Conservation (phyloP, 2,329 filamentous ascomycete genomes). For the Sordariomycetes sp. region DNA sequence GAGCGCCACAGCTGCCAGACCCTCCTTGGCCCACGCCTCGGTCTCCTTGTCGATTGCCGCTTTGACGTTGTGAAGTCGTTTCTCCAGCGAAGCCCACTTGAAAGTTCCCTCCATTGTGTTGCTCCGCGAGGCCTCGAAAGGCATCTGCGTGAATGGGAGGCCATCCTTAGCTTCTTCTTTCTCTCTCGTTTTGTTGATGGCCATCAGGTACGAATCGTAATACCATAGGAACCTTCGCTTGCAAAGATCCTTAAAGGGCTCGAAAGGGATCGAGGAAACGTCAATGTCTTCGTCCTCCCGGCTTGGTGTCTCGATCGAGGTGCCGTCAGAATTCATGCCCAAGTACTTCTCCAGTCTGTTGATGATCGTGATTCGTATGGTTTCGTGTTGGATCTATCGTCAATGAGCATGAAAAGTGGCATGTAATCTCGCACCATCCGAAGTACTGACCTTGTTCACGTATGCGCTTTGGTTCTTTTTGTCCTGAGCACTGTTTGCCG, state of each 20-base stretch:
- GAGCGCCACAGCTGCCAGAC: slow-evolving; percentile 49
- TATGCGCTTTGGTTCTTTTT: slow-evolving; percentile 69
- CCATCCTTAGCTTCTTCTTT: slow-evolving; percentile 58
- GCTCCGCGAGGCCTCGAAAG: slow-evolving; percentile 61
- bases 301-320: slow-evolving; percentile 26
- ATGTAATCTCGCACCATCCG: too few relatives aligned
- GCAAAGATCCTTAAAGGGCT: slow-evolving; percentile 83
- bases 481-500: slow-evolving; percentile 57
- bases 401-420: too few relatives aligned
- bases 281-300: slow-evolving; percentile 29
- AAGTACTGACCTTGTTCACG: slow-evolving; percentile 60
- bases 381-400: slow-evolving; percentile 78
- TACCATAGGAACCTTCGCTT: slow-evolving; percentile 96
- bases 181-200: slow-evolving; percentile 59
- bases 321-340: slow-evolving; percentile 47
- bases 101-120: slow-evolving; percentile 86
- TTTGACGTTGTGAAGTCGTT: slow-evolving; percentile 61
- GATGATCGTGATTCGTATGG: slow-evolving; percentile 76
- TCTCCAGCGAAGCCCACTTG: slow-evolving; percentile 66
- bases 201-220: slow-evolving; percentile 73
- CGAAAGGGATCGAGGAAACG: slow-evolving; percentile 52
- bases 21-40: slow-evolving; percentile 60
- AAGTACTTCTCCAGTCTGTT: slow-evolving; percentile 76
- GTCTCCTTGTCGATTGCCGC: slow-evolving; percentile 64
- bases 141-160: slow-evolving; percentile 66